Percentiles rank a stretch among this genome's conserved stretches.
Evolutionary conservation across 192 early-diverging fungal genomes (phyloP).

Genomic region (Allomyces macrogynus): DNA sequence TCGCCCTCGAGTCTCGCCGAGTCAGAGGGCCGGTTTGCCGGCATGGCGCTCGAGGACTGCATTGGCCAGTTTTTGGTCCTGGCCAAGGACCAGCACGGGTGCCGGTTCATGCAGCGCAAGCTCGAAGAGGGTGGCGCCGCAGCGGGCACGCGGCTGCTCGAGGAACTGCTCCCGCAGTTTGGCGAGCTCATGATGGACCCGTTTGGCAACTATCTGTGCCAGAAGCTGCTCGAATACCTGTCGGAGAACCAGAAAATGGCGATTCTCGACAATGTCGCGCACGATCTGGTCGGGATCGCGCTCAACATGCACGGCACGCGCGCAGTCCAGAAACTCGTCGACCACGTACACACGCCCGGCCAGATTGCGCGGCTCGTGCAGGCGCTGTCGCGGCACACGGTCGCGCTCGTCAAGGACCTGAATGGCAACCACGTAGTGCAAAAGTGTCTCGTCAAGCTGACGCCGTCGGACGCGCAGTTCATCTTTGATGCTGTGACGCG

Average conservation of each 20-base stretch:
- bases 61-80: slow-evolving; percentile 51
- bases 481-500: slow-evolving; percentile 62
- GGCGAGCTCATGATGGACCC: slow-evolving; percentile 73
- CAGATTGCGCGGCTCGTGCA: slow-evolving; percentile 45
- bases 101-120: slow-evolving; percentile 68
- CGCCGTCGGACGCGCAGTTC: slow-evolving; percentile 63
- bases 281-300: slow-evolving; percentile 56
- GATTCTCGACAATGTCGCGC: slow-evolving; percentile 49
- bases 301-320: slow-evolving; percentile 83
- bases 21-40: slow-evolving; percentile 30
- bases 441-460: slow-evolving; percentile 62
- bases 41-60: slow-evolving; percentile 42
- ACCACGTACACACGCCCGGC: slow-evolving; percentile 38
- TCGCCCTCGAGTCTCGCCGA: too few relatives aligned
- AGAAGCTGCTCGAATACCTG: slow-evolving; percentile 69
- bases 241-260: slow-evolving; percentile 50
- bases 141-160: slow-evolving; percentile 48
- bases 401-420: slow-evolving; percentile 69
- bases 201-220: slow-evolving; percentile 82
- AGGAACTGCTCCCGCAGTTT: slow-evolving; percentile 52
- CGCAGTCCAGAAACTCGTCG: slow-evolving; percentile 78
- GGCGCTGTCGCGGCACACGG: slow-evolving; percentile 47
- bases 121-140: slow-evolving; percentile 50
- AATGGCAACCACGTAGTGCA: slow-evolving; percentile 87
- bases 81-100: slow-evolving; percentile 78